Evolutionary conservation across 306 rosid genomes (phyloP).

Genomic region (Glycyrrhiza uralensis): DNA sequence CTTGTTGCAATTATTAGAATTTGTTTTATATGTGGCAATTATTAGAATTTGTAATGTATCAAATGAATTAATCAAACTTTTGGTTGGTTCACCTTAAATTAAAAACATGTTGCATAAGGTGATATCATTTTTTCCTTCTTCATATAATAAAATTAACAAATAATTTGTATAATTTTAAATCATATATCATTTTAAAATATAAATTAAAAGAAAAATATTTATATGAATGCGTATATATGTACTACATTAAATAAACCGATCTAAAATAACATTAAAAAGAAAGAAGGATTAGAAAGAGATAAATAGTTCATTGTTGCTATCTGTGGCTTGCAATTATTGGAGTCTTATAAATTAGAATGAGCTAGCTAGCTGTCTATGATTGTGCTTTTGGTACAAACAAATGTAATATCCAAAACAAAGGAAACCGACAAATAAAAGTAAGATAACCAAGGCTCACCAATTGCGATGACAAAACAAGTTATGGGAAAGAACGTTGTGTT

Average conservation of each 20-base stretch:
- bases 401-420: constrained; percentile 23
- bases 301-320: constrained; percentile 16
- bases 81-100: background rate
- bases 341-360: constrained; percentile 6
- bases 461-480: constrained; percentile 13
- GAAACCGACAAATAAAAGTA: constrained; percentile 23
- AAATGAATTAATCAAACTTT: background rate
- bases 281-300: background rate
- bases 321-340: background rate
- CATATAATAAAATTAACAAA: no score
- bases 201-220: no score
- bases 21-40: background rate
- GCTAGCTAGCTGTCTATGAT: constrained; percentile 5
- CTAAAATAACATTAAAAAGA: background rate
- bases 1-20: no score
- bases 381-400: constrained; percentile 24
- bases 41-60: background rate
- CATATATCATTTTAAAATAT: no score
- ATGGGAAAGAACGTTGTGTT: constrained; percentile 13
- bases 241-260: background rate
- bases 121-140: no score
- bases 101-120: background rate
- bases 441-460: constrained; percentile 15
- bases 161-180: no score
- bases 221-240: background rate